Base-by-base conservation (phyloP, 345 rosid species). In the Sisymbrium irio region DNA sequence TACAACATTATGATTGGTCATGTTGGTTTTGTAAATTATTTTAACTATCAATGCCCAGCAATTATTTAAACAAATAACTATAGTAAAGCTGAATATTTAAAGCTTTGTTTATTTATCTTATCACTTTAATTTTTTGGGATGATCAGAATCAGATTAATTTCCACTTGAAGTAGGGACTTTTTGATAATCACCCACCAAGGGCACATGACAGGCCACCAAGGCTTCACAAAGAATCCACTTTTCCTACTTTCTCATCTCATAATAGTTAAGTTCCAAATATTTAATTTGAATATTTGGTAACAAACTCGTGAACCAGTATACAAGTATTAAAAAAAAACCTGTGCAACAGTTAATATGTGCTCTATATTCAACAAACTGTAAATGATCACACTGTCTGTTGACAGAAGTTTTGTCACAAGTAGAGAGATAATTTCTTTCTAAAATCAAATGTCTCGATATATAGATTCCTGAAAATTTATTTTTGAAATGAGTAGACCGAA, bases 1-100 rank as follows among this genome's bases (percentile, higher is more conserved):
- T 57, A 28, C 82, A 78, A 81, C 86, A 83, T 76, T 53, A 86
- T 89, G 82, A 90, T 83, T 86, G 82, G 71, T 67, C 62, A 12
- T 80, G 80, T 68, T 81, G 73, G 82, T 56, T 83, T 62, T 39
- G 46, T 28, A 76, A 69, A 77, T 78, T 74, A 64, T 64, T 56
- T 69, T 39, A 20, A 47, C 58, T 57, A 46, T 77, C 50, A 65
- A 25, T 27, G 4, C 20, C 50, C 56, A 65, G 7, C 46, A 47
- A 71, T 71, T 36, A 70, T 71, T 70, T 77, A 71, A 65, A 46
- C 50, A 57, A 71, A 65, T 39, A 77, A 71, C 49, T 56, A 60
- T 20, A 63, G 35, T 62, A 77, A 77, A 77, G 80, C 77, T 77
- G 73, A 71, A 55, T 32, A 57, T 53, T 77, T 30, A 41, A 76